phyloP scores from a whole-genome alignment of 371 early-diverging fungal species.

The Coemansia sp. region DNA sequence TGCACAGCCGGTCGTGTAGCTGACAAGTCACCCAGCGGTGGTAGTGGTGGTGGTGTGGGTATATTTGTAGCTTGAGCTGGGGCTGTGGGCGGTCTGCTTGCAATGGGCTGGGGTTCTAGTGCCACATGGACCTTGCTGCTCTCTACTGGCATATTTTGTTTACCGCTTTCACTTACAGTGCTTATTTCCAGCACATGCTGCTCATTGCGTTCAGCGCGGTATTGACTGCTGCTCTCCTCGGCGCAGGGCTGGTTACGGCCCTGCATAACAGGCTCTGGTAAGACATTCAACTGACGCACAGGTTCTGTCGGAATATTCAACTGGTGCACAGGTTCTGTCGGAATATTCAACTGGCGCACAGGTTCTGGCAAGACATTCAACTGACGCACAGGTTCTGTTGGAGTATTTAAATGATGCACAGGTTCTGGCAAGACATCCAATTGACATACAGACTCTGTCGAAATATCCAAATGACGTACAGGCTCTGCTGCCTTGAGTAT shows the following conservation, averaged over 20 bases:
- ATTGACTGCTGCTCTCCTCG: not conserved
- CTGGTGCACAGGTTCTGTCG: not conserved
- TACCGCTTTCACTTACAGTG: too few relatives aligned
- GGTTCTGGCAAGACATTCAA: not conserved
- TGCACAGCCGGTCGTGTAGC: not conserved
- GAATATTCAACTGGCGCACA: too few relatives aligned
- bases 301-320: not conserved
- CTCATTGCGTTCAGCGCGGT: not conserved
- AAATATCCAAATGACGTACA: not conserved
- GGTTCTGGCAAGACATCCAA: not conserved
- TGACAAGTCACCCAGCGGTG: not conserved
- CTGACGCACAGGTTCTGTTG: too few relatives aligned
- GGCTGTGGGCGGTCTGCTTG: not conserved
- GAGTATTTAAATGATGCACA: not conserved
- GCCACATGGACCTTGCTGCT: not conserved
- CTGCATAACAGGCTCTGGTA: not conserved
- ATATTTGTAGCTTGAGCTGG: not conserved
- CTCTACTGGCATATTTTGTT: not conserved
- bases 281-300: too few relatives aligned
- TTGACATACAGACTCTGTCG: not conserved
- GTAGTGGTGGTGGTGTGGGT: conserved; percentile 2
- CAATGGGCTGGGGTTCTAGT: not conserved
- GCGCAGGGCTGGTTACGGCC: not conserved
- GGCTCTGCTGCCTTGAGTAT: conserved; percentile 3
- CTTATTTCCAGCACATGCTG: not conserved